Conservation (phyloP, 148 eudicot species). For the Tetragonia tetragonoides region DNA sequence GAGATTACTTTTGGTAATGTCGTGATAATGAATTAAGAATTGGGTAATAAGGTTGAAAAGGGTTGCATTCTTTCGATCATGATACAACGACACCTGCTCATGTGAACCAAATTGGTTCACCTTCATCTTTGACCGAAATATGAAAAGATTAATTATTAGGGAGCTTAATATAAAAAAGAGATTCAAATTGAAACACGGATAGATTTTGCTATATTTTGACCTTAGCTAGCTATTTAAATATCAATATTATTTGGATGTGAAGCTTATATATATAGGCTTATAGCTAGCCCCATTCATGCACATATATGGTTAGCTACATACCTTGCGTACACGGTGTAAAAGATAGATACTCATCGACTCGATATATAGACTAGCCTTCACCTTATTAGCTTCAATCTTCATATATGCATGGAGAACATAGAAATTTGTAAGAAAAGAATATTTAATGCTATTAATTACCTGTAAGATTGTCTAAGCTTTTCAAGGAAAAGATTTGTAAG, state of each 20-base stretch:
- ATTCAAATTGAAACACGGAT: background rate
- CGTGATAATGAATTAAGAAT: background rate
- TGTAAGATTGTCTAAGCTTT: no score
- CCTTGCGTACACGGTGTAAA: constrained; percentile 19
- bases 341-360: background rate
- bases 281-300: no score
- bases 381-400: background rate
- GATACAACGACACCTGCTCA: constrained; percentile 11
- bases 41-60: constrained; percentile 7
- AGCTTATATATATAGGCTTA: no score
- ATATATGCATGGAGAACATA: no score
- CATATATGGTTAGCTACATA: constrained; percentile 13
- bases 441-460: no score
- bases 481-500: no score
- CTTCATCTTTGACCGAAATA: background rate
- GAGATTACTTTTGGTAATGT: constrained; percentile 14
- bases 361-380: background rate
- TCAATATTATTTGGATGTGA: no score
- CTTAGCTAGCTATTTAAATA: no score
- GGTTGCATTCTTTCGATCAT: constrained; percentile 4
- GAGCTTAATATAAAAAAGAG: background rate
- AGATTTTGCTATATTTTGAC: no score
- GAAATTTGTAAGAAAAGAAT: no score
- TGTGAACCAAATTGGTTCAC: background rate
- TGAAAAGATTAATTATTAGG: background rate